Percentiles rank a stretch among this genome's conserved stretches.
Evolutionary conservation across 768 basidiomycete species (phyloP).

Genomic region (Pholiota conissans): DNA sequence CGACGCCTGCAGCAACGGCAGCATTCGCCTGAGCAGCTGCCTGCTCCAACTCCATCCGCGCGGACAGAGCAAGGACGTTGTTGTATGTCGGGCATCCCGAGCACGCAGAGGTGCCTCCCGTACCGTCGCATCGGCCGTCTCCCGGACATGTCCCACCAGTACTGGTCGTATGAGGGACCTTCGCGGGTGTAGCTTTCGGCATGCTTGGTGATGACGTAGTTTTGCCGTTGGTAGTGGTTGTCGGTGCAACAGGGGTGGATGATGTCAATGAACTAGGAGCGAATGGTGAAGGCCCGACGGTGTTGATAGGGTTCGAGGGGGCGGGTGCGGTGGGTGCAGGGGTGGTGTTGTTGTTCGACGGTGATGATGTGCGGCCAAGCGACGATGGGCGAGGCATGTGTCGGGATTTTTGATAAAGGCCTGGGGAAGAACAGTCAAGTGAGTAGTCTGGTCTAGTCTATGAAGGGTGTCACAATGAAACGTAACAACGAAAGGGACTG

Average conservation of each 20-base stretch:
- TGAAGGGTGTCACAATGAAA: slow-evolving; percentile 2
- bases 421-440: slow-evolving; percentile 39
- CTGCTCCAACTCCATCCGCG: slow-evolving; percentile 39
- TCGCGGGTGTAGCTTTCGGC: slow-evolving; percentile 14
- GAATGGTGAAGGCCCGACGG: slow-evolving; percentile 35
- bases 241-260: slow-evolving; percentile 17
- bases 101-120: slow-evolving; percentile 91
- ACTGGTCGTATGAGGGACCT: slow-evolving; percentile 15
- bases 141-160: slow-evolving; percentile 88
- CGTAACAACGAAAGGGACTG: slow-evolving; percentile 5
- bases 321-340: slow-evolving; percentile 21
- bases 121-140: slow-evolving; percentile 97
- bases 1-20: slow-evolving; percentile 6
- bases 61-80: slow-evolving; percentile 62
- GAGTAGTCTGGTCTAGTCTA: slow-evolving; percentile 11
- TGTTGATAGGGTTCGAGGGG: slow-evolving; percentile 12
- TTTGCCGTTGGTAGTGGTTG: slow-evolving; percentile 20
- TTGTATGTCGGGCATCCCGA: slow-evolving; percentile 97
- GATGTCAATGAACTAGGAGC: slow-evolving; percentile 24
- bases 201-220: slow-evolving; percentile 15
- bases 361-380: slow-evolving; percentile 44
- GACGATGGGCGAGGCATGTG: slow-evolving; percentile 72
- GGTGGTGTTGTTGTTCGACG: slow-evolving; percentile 20
- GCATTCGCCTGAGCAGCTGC: slow-evolving; percentile 25
- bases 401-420: slow-evolving; percentile 84